phyloP scores from a whole-genome alignment of 139 green algal genomes.

The Closterium sp. region DNA sequence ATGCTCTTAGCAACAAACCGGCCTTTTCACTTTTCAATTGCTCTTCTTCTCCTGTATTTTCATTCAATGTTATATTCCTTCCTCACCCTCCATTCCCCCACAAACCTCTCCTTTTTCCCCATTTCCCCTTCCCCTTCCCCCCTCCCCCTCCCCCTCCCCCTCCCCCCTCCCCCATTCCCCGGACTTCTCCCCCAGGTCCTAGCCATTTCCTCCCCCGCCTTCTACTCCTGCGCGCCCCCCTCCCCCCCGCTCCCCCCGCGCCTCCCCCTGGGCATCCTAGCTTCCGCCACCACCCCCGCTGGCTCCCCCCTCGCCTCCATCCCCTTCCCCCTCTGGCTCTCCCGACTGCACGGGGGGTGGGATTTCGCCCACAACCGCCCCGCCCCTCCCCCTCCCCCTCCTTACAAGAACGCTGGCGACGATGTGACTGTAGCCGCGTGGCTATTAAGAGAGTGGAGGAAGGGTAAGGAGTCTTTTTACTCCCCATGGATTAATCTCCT shows the following conservation, averaged over 20 bases:
- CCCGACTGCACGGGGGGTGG: background rate
- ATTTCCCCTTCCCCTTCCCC: too few species aligned
- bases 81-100: background rate
- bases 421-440: background rate
- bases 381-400: background rate
- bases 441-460: background rate
- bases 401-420: background rate
- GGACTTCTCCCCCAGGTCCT: background rate
- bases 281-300: background rate
- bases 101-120: too few species aligned
- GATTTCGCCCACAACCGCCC: background rate
- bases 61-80: background rate
- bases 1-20: background rate
- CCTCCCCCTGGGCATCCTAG: background rate
- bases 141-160: background rate
- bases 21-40: background rate
- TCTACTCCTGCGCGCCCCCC: background rate
- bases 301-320: background rate
- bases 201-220: background rate
- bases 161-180: background rate
- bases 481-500: background rate
- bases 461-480: background rate
- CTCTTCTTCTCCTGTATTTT: background rate
- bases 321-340: background rate
- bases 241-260: background rate